Evolutionary conservation across 2,329 filamentous ascomycete species (phyloP).

Genomic region (Nothomitra cinnamomea): DNA sequence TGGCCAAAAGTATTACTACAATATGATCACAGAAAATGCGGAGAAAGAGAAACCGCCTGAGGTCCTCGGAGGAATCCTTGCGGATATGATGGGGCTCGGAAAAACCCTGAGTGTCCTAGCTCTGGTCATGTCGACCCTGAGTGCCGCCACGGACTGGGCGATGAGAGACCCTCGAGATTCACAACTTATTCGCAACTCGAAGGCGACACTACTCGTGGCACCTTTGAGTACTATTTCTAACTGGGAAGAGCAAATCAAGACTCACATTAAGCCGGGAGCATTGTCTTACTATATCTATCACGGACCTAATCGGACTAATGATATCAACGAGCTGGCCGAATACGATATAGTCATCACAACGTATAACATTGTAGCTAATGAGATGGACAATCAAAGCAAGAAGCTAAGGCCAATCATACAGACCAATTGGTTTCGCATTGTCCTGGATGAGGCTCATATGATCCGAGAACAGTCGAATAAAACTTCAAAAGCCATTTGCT

Average conservation of each 20-base stretch:
- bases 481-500: conserved; percentile 72
- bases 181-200: conserved; percentile 45
- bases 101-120: conserved; percentile 78
- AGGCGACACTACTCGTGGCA: conserved; percentile 70
- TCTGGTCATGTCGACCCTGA: conserved; percentile 49
- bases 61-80: conserved; percentile 55
- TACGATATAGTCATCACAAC: conserved; percentile 85
- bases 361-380: conserved; percentile 73
- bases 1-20: conserved; percentile 50
- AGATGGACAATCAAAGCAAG: conserved; percentile 48
- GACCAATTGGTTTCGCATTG: conserved; percentile 83
- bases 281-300: conserved; percentile 75
- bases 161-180: conserved; percentile 27
- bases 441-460: conserved; percentile 86
- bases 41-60: conserved; percentile 43
- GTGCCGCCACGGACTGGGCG: conserved; percentile 46
- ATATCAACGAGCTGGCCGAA: conserved; percentile 47
- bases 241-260: conserved; percentile 82
- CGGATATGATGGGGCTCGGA: conserved; percentile 80
- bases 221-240: conserved; percentile 85
- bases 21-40: conserved; percentile 67
- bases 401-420: conserved; percentile 45
- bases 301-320: conserved; percentile 56
- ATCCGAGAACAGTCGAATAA: conserved; percentile 73
- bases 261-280: conserved; percentile 50